Evolutionary conservation across 2,329 filamentous ascomycete species (phyloP).

Genomic region (Claviceps purpurea): DNA sequence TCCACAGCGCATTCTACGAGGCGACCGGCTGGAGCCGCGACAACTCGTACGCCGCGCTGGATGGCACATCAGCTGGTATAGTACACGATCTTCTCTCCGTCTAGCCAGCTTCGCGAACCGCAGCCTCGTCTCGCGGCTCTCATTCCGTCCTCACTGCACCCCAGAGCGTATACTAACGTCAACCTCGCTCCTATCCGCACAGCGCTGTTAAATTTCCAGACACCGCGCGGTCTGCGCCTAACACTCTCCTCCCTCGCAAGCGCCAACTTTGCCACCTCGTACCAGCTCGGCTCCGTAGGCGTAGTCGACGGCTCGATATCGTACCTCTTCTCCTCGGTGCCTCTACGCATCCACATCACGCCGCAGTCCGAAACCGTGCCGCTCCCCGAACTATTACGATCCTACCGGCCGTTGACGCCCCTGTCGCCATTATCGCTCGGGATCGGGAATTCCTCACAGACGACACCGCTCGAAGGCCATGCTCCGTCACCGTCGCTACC

Average conservation of each 20-base stretch:
- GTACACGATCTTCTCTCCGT: not conserved
- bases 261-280: slow-evolving; percentile 86
- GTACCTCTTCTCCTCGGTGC: slow-evolving; percentile 85
- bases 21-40: slow-evolving; percentile 81
- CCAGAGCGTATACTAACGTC: not conserved
- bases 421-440: slow-evolving; percentile 22
- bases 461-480: slow-evolving; percentile 6
- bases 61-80: slow-evolving; percentile 64
- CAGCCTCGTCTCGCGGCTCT: no score
- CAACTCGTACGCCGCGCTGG: slow-evolving; percentile 82
- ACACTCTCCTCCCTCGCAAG: slow-evolving; percentile 85
- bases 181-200: not conserved
- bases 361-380: slow-evolving; percentile 62
- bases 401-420: slow-evolving; percentile 67
- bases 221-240: slow-evolving; percentile 70
- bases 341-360: slow-evolving; percentile 51
- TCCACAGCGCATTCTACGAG: slow-evolving; percentile 80
- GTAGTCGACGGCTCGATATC: slow-evolving; percentile 94
- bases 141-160: no score
- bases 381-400: slow-evolving; percentile 62
- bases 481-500: slow-evolving; percentile 22
- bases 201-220: slow-evolving; percentile 81
- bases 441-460: not conserved
- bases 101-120: no score
- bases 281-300: slow-evolving; percentile 78